A percentile compares a stretch with the other conserved stretches of the same genome.
phyloP scores from a whole-genome alignment of 1,284 basidiomycete genomes.

The Ustilago lituana region DNA sequence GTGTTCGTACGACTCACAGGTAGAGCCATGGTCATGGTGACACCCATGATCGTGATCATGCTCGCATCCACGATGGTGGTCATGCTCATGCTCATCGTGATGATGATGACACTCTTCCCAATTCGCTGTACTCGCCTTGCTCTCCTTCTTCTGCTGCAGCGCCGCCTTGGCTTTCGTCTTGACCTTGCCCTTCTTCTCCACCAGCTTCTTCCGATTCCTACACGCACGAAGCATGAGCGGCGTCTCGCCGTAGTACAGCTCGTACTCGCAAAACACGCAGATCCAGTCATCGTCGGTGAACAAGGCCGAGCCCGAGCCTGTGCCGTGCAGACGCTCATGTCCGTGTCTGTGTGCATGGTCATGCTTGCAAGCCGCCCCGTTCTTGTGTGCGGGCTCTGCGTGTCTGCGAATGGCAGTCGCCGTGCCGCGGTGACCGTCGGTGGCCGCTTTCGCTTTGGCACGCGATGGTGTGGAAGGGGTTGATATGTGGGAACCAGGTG shows the following conservation, averaged over 20 bases:
- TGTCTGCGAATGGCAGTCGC: conserved; percentile 52
- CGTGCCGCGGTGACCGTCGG: conserved; percentile 11
- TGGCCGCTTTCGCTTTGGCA: conserved; percentile 6
- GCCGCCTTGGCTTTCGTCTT: conserved; percentile 53
- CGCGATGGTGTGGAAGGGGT: background rate
- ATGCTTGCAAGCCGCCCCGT: conserved; percentile 17
- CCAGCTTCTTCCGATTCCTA: conserved; percentile 63
- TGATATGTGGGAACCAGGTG: background rate
- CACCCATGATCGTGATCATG: conserved; percentile 16
- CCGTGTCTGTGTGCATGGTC: conserved; percentile 11
- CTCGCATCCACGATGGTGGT: conserved; percentile 14
- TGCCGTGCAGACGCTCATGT: conserved; percentile 6
- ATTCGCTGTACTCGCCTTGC: background rate
- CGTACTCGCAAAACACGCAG: conserved; percentile 68
- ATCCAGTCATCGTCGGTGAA: conserved; percentile 60
- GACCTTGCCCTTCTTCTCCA: conserved; percentile 59
- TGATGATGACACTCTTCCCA: conserved; percentile 10
- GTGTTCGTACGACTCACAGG: conserved; percentile 3
- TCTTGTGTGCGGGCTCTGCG: conserved; percentile 55
- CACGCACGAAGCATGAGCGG: conserved; percentile 56
- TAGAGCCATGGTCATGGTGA: conserved; percentile 18
- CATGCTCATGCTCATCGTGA: conserved; percentile 17
- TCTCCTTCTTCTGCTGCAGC: conserved; percentile 10
- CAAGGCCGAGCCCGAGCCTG: conserved; percentile 40
- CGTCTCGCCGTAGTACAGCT: conserved; percentile 67